Evolutionary conservation across 345 rosid species (phyloP).

Genomic region (Gossypium stocksii): DNA sequence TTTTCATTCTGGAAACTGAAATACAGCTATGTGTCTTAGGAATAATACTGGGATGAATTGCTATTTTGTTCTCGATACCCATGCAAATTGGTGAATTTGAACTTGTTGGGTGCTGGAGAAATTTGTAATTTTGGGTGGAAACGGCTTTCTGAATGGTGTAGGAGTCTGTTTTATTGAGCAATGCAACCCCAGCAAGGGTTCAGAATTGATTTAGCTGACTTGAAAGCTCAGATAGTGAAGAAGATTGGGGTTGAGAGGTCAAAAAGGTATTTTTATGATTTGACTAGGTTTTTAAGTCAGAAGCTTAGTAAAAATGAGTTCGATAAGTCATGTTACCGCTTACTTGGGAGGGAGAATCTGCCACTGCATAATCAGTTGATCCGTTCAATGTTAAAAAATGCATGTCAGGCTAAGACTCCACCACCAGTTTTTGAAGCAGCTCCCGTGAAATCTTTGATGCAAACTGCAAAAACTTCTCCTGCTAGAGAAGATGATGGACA

Average conservation of each 20-base stretch:
- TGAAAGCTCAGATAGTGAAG: conserved; percentile 70
- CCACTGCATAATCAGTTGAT: conserved; percentile 82
- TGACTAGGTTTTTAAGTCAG: conserved; percentile 75
- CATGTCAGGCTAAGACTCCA: conserved; percentile 57
- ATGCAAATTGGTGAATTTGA: conserved; percentile 25
- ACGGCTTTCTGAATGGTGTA: conserved; percentile 37
- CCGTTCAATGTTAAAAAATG: conserved; percentile 70
- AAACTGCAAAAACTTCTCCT: conserved; percentile 32
- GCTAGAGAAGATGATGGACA: conserved; percentile 54
- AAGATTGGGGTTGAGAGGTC: conserved; percentile 83
- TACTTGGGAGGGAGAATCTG: conserved; percentile 84
- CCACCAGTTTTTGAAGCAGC: conserved; percentile 55
- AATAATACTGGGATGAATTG: conserved; percentile 8
- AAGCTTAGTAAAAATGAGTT: conserved; percentile 81
- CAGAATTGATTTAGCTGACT: conserved; percentile 77
- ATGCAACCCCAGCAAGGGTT: conserved; percentile 78
- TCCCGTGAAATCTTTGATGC: conserved; percentile 44
- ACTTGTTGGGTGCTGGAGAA: conserved; percentile 30
- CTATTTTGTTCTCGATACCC: conserved; percentile 47
- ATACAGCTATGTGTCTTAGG: conserved; percentile 17
- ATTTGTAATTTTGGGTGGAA: conserved; percentile 31
- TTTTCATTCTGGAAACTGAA: conserved; percentile 20
- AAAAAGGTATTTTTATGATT: conserved; percentile 62
- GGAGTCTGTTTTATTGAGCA: conserved; percentile 41
- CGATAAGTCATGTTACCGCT: conserved; percentile 62